phyloP scores from a whole-genome alignment of 257 asterid species.

The Jaltomata sinuosa region DNA sequence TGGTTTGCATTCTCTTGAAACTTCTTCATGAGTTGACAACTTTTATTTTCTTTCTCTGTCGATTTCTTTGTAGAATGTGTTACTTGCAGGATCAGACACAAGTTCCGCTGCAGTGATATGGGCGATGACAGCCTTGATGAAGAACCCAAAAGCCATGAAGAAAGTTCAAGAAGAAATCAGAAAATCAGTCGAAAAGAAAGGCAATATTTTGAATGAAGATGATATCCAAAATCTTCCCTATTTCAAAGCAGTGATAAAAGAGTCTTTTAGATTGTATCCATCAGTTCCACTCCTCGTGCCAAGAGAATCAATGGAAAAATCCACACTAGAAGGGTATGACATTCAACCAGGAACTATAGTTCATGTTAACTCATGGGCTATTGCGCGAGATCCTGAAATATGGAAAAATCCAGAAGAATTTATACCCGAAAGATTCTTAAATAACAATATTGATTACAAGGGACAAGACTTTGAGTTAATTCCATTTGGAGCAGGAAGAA shows the following conservation, averaged over 20 bases:
- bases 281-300: background rate
- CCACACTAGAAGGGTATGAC: background rate
- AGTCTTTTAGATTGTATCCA: background rate
- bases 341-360: background rate
- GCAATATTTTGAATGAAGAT: background rate
- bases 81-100: background rate
- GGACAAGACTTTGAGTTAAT: background rate
- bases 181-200: background rate
- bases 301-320: background rate
- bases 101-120: background rate
- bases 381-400: background rate
- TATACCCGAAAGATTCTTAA: background rate
- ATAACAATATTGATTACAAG: background rate
- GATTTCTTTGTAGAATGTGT: background rate
- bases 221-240: background rate
- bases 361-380: background rate
- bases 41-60: background rate
- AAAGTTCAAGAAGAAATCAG: background rate
- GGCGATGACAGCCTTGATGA: background rate
- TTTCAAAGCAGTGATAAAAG: background rate
- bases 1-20: background rate
- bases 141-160: background rate
- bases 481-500: background rate
- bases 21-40: background rate
- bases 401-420: background rate